Base-by-base conservation (phyloP, 2,329 filamentous ascomycete species). In the Akanthomyces uredinophilus region DNA sequence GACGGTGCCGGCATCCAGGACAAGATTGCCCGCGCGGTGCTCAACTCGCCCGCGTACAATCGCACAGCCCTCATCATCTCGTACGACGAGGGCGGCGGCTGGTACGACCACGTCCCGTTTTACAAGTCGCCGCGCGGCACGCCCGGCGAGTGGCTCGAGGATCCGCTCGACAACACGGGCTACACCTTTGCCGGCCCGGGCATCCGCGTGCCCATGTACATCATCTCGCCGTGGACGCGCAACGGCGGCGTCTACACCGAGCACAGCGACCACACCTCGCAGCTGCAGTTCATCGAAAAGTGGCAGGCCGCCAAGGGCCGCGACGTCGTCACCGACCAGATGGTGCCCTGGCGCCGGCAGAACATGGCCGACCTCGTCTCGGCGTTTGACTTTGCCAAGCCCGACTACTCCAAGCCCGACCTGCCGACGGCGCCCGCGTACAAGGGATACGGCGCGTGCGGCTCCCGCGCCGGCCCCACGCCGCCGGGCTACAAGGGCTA, bases 1-100 rank as follows among this genome's bases (percentile, higher is more conserved):
- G 81, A 84, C 63, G 82, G 82, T 18, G 81, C 75, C 4, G 84
- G 81, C 80, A 71, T 85, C 39, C 79, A 84, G 67, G 77, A 80
- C 67, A 73, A 81, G 66, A 73, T 85, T 6, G 78, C 82, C 18
- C 74, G 82, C 60, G 79, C 81, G 3, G 78, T 85, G 4, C 78
- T 76, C 14, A 74, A 73, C 56, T 81, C 81, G 20, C 79, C 79
- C 4, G 76, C 75, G 47, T 85, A 83, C 67, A 73, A 74, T 47
- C 75, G 73, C 20, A 83, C 81, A 2, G 76, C 74, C 0, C 66
- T 84, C 74, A 71, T 82, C 77, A 64, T 79, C 67, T 79, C 73
- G 27, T 72, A 69, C 35, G 65, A 69, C 74, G 80, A 85, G 68
- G 79, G 79, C 3, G 82, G 82, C 50, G 82, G 82, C 29, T 84